A percentile compares a stretch with the other conserved stretches of the same genome.
Evolutionary conservation across 257 asterid species (phyloP).

Genomic region (Solanum chilense): DNA sequence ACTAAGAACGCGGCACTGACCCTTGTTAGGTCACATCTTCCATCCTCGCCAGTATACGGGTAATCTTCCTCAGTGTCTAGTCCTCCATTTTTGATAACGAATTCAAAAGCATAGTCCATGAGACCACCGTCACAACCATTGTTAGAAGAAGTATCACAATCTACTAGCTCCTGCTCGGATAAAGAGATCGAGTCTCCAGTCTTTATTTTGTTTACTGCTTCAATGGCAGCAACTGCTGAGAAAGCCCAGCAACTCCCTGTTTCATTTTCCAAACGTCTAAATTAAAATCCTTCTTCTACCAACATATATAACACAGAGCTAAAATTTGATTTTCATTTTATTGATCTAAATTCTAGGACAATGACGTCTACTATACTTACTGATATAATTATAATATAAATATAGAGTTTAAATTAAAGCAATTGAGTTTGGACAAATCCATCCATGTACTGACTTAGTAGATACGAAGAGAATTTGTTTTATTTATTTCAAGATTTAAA

Average conservation of each 20-base stretch:
- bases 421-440: background rate
- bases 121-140: constrained; percentile 36
- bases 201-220: constrained; percentile 17
- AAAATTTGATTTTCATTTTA: background rate
- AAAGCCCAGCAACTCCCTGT: constrained; percentile 52
- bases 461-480: too few relatives aligned
- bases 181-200: constrained; percentile 20
- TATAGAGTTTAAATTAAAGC: background rate
- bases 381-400: background rate
- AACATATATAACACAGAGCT: background rate
- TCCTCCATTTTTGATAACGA: constrained; percentile 30
- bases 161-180: constrained; percentile 41
- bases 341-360: background rate
- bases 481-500: too few relatives aligned
- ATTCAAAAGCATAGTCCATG: constrained; percentile 32
- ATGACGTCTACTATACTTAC: background rate
- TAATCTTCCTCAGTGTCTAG: constrained; percentile 33
- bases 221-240: constrained; percentile 30
- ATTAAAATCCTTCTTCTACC: background rate
- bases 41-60: constrained; percentile 23
- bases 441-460: too few relatives aligned
- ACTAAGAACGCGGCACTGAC: background rate
- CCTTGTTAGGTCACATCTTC: constrained; percentile 24
- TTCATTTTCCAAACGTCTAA: background rate
- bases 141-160: constrained; percentile 20